Conservation (phyloP, 768 basidiomycete genomes). For the Sarcodon sp. region DNA sequence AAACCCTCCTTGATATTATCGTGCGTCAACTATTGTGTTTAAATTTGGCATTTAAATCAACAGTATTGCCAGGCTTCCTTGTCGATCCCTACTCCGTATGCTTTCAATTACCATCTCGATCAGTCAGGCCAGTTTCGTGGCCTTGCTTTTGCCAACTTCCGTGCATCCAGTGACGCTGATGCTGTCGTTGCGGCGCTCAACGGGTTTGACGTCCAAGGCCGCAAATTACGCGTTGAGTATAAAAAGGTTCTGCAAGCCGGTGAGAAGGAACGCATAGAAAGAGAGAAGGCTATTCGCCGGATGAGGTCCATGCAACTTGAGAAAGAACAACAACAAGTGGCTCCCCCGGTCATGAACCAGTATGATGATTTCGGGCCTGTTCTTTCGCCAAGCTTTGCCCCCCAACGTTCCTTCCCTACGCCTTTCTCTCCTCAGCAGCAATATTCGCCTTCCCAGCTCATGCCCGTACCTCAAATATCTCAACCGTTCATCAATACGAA, state of each 20-base stretch:
- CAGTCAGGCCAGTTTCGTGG: slow-evolving; percentile 95
- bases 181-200: slow-evolving; percentile 93
- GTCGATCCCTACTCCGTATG: slow-evolving; percentile 92
- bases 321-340: slow-evolving; percentile 52
- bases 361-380: slow-evolving; percentile 71
- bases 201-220: slow-evolving; percentile 91
- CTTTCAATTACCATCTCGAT: slow-evolving; percentile 99
- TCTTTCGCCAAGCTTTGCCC: slow-evolving; percentile 39
- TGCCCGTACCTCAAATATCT: slow-evolving; percentile 22
- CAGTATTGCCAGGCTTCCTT: slow-evolving; percentile 56
- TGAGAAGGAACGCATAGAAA: slow-evolving; percentile 96
- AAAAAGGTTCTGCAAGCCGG: slow-evolving; percentile 99
- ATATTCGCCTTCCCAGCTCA: slow-evolving; percentile 50
- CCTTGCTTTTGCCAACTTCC: slow-evolving; percentile 96
- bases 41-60: slow-evolving; percentile 1
- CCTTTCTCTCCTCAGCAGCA: slow-evolving; percentile 41
- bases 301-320: slow-evolving; percentile 97
- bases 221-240: slow-evolving; percentile 97
- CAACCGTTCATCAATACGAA: slow-evolving; percentile 25
- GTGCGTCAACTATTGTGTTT: slow-evolving; percentile 33
- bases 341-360: slow-evolving; percentile 4
- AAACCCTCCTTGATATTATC: slow-evolving; percentile 93
- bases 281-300: slow-evolving; percentile 94
- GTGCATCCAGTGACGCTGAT: slow-evolving; percentile 82
- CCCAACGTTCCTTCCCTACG: slow-evolving; percentile 65